These are phyloP conservation scores for Kodamaea arcana DNA, from an alignment of 1,139 yeast species.

Conservation along the genomic window DNA sequence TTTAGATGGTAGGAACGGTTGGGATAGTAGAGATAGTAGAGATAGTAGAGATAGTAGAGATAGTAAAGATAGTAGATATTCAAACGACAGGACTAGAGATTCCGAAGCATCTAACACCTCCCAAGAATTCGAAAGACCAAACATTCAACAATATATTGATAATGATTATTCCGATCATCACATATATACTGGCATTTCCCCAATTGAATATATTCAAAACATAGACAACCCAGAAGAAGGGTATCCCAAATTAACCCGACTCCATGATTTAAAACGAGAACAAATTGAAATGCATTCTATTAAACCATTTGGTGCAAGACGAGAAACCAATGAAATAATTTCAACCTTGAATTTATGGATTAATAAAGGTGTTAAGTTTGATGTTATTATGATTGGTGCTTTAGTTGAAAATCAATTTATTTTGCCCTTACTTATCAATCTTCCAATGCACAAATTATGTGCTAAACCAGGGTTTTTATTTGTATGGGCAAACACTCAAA, in stretches of 20 bases:
- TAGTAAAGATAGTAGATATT: too few relatives aligned
- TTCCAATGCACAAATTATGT: conserved; percentile 72
- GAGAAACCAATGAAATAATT: conserved; percentile 49
- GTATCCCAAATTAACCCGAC: conserved; percentile 72
- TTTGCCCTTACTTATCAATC: conserved; percentile 51
- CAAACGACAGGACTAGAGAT: too few relatives aligned
- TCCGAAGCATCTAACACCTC: background rate
- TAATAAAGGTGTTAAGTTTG: conserved; percentile 57
- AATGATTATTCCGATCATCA: conserved; percentile 74
- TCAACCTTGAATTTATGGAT: conserved; percentile 61
- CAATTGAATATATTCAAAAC: conserved; percentile 65
- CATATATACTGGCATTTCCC: conserved; percentile 54
- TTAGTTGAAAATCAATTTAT: conserved; percentile 67
- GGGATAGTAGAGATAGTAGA: too few relatives aligned
- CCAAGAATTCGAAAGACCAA: conserved; percentile 7
- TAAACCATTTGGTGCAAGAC: conserved; percentile 63
- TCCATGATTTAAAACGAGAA: conserved; percentile 61
- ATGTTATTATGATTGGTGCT: conserved; percentile 90
- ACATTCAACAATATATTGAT: conserved; percentile 12
- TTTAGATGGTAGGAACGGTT: too few relatives aligned
- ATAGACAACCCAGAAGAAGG: conserved; percentile 66
- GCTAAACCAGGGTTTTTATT: conserved; percentile 83
- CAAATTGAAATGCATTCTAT: conserved; percentile 45
- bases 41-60: too few relatives aligned
- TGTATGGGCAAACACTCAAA: conserved; percentile 79